These are phyloP conservation scores for Trichoderma asperellum DNA, from an alignment of 2,329 filamentous ascomycete species.

Conservation along the genomic window DNA sequence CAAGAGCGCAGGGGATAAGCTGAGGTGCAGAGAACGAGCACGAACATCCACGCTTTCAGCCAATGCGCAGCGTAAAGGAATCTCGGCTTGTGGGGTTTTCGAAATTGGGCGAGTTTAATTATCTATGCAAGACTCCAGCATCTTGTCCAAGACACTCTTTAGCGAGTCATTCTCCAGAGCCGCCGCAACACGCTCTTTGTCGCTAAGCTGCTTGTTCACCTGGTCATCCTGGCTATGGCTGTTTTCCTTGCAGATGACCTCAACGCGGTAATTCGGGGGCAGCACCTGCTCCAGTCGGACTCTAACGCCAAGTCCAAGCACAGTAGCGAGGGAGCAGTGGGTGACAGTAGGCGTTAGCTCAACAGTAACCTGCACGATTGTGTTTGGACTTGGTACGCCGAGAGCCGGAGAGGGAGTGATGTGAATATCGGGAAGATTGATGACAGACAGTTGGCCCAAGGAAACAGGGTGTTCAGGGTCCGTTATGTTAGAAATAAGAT, in stretches of 20 bases:
- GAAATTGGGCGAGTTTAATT: constrained; percentile 8
- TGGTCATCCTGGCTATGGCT: constrained; percentile 95
- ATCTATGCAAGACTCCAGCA: constrained; percentile 68
- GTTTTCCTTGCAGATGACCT: constrained; percentile 92
- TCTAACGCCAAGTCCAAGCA: constrained; percentile 91
- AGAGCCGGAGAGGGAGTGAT: constrained; percentile 57
- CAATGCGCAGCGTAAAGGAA: neutral
- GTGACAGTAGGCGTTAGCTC: constrained; percentile 96
- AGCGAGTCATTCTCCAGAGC: constrained; percentile 92
- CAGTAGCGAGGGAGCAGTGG: constrained; percentile 93
- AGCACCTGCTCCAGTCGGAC: constrained; percentile 89
- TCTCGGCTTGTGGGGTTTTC: neutral
- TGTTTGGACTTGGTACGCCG: constrained; percentile 53
- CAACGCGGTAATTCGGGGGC: constrained; percentile 87
- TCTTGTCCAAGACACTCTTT: constrained; percentile 86
- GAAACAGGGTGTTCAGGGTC: constrained; percentile 97
- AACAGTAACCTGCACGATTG: constrained; percentile 74
- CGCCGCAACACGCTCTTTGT: constrained; percentile 95
- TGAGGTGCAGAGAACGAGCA: neutral
- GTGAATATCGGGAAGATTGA: constrained; percentile 92
- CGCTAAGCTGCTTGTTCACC: constrained; percentile 93
- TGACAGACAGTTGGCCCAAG: constrained; percentile 88
- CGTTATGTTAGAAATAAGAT: constrained; percentile 91
- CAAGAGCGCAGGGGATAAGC: neutral
- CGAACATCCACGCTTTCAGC: neutral